Evolutionary conservation across 441 rosid genomes (phyloP).

Genomic region (Oxalis stricta): DNA sequence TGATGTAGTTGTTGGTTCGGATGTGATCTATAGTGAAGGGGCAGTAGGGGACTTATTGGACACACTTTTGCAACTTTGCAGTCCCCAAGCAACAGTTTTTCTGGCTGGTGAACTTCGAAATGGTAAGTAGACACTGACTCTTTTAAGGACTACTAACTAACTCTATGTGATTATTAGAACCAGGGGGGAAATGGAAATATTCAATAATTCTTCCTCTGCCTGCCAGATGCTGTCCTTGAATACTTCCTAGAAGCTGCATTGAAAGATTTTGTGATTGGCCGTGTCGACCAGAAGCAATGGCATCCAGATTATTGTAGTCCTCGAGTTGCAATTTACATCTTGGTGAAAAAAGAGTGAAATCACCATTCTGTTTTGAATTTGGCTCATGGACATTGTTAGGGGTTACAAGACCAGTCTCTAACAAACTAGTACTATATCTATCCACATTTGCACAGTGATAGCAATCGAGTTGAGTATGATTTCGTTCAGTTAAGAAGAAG

Average conservation of each 20-base stretch:
- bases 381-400: too few species aligned
- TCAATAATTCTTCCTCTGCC: background rate
- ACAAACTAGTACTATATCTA: too few species aligned
- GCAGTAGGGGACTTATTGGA: conserved; percentile 69
- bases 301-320: conserved; percentile 69
- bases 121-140: conserved; percentile 26
- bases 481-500: too few species aligned
- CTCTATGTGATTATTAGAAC: background rate
- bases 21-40: conserved; percentile 77
- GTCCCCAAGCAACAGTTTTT: conserved; percentile 56
- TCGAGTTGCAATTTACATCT: conserved; percentile 57
- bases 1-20: conserved; percentile 64
- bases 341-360: conserved; percentile 71
- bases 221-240: conserved; percentile 63
- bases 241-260: conserved; percentile 64
- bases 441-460: too few species aligned
- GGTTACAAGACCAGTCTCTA: too few species aligned
- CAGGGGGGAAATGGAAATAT: too few species aligned
- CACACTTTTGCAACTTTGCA: conserved; percentile 45
- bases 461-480: too few species aligned
- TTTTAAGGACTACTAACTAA: background rate
- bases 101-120: conserved; percentile 76
- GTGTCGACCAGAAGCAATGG: conserved; percentile 60
- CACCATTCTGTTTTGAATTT: too few species aligned
- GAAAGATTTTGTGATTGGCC: conserved; percentile 54